Conservation (phyloP, 202 grass and related monocot genomes). For the Zizania palustris region DNA sequence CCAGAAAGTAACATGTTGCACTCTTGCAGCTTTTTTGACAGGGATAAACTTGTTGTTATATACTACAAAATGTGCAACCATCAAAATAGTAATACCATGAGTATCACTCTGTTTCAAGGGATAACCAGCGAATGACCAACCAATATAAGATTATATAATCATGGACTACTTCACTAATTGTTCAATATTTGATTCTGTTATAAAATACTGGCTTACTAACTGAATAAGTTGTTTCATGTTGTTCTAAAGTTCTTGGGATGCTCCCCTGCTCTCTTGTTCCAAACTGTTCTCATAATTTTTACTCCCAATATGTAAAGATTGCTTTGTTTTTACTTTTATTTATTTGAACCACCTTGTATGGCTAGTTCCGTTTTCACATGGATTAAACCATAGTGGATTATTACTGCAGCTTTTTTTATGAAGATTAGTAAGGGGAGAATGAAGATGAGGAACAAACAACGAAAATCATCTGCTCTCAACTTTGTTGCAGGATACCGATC, state of each 20-base stretch:
- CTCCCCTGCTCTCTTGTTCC: not conserved
- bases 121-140: not conserved
- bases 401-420: conserved; percentile 61
- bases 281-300: conserved; percentile 7
- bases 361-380: conserved; percentile 23
- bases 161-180: not conserved
- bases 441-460: conserved; percentile 73
- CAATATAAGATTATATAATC: not conserved
- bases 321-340: conserved; percentile 6
- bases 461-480: conserved; percentile 71
- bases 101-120: not conserved
- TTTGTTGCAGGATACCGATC: conserved; percentile 70
- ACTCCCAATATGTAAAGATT: not conserved
- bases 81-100: not conserved
- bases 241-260: not conserved
- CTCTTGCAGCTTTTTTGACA: not conserved
- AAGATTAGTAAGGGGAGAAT: conserved; percentile 61
- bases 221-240: not conserved
- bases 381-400: conserved; percentile 32
- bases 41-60: not conserved
- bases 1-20: not conserved
- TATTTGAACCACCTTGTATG: not conserved
- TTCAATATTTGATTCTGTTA: not conserved
- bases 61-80: not conserved
- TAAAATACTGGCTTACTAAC: not conserved